A percentile compares a stretch with the other conserved stretches of the same genome.
phyloP scores from a whole-genome alignment of 2,329 filamentous ascomycete genomes.

The Apiospora marii region DNA sequence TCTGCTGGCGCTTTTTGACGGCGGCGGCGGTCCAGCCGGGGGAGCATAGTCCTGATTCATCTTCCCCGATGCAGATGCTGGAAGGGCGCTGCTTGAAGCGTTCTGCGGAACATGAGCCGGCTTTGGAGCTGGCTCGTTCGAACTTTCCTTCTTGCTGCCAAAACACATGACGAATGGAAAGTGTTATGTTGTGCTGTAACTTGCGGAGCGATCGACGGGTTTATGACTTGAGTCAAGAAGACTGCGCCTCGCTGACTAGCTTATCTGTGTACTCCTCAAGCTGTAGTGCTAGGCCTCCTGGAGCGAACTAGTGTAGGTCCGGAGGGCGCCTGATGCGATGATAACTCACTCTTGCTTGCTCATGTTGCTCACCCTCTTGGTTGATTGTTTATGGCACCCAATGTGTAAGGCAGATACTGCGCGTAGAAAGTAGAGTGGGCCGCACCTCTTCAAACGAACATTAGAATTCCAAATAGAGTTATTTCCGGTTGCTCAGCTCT shows the following conservation, averaged over 20 bases:
- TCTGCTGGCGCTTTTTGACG: slow-evolving; percentile 29
- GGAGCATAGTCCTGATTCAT: slow-evolving; percentile 31
- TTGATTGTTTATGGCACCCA: neutral
- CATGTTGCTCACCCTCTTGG: neutral
- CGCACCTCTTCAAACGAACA: neutral
- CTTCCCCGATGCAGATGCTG: slow-evolving; percentile 33
- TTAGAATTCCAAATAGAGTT: neutral
- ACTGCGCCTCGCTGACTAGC: slow-evolving; percentile 15
- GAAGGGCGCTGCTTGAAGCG: slow-evolving; percentile 32
- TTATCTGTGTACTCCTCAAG: neutral
- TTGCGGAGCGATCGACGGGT: slow-evolving; percentile 7
- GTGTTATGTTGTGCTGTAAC: neutral
- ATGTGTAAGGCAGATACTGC: neutral
- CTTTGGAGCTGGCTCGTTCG: slow-evolving; percentile 49
- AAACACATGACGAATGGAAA: slow-evolving; percentile 56
- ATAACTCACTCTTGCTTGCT: slow-evolving; percentile 10
- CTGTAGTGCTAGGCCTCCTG: neutral
- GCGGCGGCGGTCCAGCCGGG: slow-evolving; percentile 38
- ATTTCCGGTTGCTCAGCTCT: neutral
- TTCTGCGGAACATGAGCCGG: slow-evolving; percentile 42
- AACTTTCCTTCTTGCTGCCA: slow-evolving; percentile 50
- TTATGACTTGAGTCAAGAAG: slow-evolving; percentile 14
- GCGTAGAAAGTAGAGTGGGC: neutral
- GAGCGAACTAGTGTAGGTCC: neutral
- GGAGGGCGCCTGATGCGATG: slow-evolving; percentile 6